Conservation (phyloP, 352 stramenopile species). For the Pythium rishiriense region DNA sequence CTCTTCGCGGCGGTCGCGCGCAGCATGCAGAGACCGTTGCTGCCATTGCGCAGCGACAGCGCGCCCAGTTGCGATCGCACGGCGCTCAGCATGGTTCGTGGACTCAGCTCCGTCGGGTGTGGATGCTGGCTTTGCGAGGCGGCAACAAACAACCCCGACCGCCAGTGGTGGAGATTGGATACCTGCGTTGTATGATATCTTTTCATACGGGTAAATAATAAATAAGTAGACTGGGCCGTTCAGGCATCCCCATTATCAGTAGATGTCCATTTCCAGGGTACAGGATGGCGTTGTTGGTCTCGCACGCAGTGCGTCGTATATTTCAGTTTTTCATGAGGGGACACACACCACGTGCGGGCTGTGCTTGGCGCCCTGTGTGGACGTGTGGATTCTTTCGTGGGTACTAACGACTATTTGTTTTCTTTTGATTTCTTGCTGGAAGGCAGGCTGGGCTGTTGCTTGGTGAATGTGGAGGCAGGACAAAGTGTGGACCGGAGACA, state of each 20-base stretch:
- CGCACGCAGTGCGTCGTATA: not conserved
- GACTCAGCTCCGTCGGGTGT: not conserved
- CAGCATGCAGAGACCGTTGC: slow-evolving; percentile 23
- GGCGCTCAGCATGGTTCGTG: slow-evolving; percentile 47
- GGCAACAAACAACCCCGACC: not conserved
- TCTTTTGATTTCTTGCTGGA: not conserved
- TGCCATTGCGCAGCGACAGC: slow-evolving; percentile 57
- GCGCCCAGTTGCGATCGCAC: slow-evolving; percentile 57
- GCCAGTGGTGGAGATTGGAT: slow-evolving; percentile 32
- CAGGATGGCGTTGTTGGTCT: too few relatives aligned
- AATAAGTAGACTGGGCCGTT: not conserved
- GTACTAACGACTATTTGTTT: slow-evolving; percentile 16
- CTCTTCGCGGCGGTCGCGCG: slow-evolving; percentile 21
- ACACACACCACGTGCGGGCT: too few relatives aligned
- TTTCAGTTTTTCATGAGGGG: slow-evolving; percentile 2
- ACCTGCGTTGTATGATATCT: slow-evolving; percentile 17
- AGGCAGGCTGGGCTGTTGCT: not conserved
- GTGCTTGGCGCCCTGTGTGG: too few relatives aligned
- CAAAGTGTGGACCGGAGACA: not conserved
- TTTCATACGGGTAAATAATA: slow-evolving; percentile 6
- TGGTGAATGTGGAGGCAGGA: not conserved
- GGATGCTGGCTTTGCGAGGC: slow-evolving; percentile 2
- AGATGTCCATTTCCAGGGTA: too few relatives aligned
- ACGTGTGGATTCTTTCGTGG: not conserved
- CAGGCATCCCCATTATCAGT: too few relatives aligned